These are phyloP conservation scores for Rhizopogon salebrosus DNA, from an alignment of 768 basidiomycete species.

Conservation along the genomic window DNA sequence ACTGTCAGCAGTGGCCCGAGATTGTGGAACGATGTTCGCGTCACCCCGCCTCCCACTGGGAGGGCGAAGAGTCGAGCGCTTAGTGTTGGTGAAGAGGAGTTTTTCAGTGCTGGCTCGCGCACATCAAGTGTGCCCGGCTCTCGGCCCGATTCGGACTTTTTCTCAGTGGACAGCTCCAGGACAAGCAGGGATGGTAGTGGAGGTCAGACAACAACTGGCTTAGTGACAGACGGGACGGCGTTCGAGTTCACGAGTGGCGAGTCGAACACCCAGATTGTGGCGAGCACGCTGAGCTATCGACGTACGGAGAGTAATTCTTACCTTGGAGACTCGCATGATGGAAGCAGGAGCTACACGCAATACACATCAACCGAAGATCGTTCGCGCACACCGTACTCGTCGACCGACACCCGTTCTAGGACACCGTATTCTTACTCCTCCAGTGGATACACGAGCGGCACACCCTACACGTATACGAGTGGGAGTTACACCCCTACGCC, in stretches of 20 bases:
- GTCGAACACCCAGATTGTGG: constrained; percentile 39
- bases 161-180: constrained; percentile 29
- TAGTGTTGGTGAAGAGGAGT: constrained; percentile 39
- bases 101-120: constrained; percentile 38
- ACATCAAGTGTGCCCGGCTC: constrained; percentile 27
- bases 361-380: constrained; percentile 9
- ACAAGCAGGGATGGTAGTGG: constrained; percentile 17
- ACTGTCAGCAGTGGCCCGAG: constrained; percentile 64
- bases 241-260: constrained; percentile 32
- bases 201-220: constrained; percentile 21
- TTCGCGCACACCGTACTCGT: constrained; percentile 1
- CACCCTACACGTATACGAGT: constrained; percentile 24
- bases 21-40: constrained; percentile 35
- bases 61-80: constrained; percentile 23
- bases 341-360: constrained; percentile 28
- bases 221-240: constrained; percentile 34
- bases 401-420: constrained; percentile 5
- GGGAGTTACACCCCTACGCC: constrained; percentile 12
- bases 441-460: constrained; percentile 10
- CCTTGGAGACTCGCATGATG: constrained; percentile 49
- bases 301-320: constrained; percentile 51
- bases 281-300: constrained; percentile 49
- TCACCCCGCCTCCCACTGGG: constrained; percentile 42
- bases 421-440: constrained; percentile 11
- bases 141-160: constrained; percentile 26